A percentile compares a stretch with the other conserved stretches of the same genome.
Evolutionary conservation across 306 rosid genomes (phyloP).

Genomic region (Chamaecrista fasciculata): DNA sequence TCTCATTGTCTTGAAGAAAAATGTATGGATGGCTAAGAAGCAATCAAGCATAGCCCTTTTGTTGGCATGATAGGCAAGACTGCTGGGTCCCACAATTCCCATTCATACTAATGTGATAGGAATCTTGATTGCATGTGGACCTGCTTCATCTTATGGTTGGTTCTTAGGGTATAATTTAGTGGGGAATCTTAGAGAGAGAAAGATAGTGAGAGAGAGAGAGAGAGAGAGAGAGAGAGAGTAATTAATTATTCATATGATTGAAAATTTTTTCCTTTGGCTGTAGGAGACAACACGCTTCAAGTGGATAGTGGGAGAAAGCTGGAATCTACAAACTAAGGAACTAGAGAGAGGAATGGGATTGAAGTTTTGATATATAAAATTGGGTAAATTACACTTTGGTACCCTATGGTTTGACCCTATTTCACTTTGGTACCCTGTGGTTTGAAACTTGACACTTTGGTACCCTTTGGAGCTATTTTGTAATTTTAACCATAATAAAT

Average conservation of each 20-base stretch:
- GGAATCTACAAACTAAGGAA: no score
- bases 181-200: slow-evolving; percentile 16
- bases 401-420: no score
- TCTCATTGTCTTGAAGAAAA: slow-evolving; percentile 6
- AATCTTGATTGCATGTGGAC: slow-evolving; percentile 30
- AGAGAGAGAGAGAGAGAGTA: no score
- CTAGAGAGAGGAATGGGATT: no score
- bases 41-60: background rate
- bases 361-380: no score
- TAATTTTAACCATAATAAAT: no score
- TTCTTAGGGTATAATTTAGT: slow-evolving; percentile 9
- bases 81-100: slow-evolving; percentile 21
- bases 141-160: background rate
- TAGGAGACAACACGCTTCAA: slow-evolving; percentile 19
- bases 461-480: no score
- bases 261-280: slow-evolving; percentile 30
- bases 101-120: slow-evolving; percentile 25
- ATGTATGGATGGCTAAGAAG: slow-evolving; percentile 9
- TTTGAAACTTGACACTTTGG: no score
- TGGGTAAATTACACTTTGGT: no score
- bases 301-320: slow-evolving; percentile 41
- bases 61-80: background rate
- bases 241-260: slow-evolving; percentile 11
- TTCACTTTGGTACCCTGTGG: no score
- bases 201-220: no score